Base-by-base conservation (phyloP, 345 rosid species). In the Physaria fendleri region DNA sequence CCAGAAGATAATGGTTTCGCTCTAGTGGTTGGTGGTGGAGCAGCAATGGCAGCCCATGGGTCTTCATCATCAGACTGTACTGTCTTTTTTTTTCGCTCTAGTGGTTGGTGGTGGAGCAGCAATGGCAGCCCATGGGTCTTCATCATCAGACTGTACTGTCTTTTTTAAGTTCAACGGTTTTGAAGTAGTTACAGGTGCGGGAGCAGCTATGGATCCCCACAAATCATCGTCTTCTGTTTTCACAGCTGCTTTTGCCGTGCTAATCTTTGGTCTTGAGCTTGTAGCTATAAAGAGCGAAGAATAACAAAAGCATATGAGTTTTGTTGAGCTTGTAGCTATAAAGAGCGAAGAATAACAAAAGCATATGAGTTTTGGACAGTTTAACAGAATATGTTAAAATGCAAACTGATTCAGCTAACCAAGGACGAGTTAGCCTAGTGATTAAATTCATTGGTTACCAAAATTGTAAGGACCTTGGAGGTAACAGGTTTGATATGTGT, bases 1-100 rank as follows among this genome's bases (percentile, higher is more conserved):
- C 87, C 81, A 33, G 90, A 77, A 12, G 90, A 68, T 41, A 86
- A 64, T 41, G 96, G 93, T 70, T 78, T 93, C 4, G 79, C 96
- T 33, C 74, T 78, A 12, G 92, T 89, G 37, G 92, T 79, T 10
- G 99, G 99, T 40, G 80, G 71, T 17, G 99, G 97, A 72, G 99
- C 97, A 39, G 99, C 99, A 35, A 89, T 87, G 37, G 97, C 81
- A 28, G 96, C 88, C 97, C 97, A 93, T 2, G 96, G 96, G 47
- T 93, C 98, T 49, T 87, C 85, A 37, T 85, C 90, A 20, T 83
- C 83, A 37, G 73, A 53, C 20, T 76, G 25, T 32, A 72, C 71
- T 30, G 86, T 57, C 45, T 58, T 64, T 69, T 80, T n/a, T n/a
- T n/a, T n/a, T n/a, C n/a, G n/a, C n/a, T 33, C 74, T 78, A 12